These are phyloP conservation scores for Fraxinus latifolia DNA, from an alignment of 305 asterid species.

Conservation along the genomic window DNA sequence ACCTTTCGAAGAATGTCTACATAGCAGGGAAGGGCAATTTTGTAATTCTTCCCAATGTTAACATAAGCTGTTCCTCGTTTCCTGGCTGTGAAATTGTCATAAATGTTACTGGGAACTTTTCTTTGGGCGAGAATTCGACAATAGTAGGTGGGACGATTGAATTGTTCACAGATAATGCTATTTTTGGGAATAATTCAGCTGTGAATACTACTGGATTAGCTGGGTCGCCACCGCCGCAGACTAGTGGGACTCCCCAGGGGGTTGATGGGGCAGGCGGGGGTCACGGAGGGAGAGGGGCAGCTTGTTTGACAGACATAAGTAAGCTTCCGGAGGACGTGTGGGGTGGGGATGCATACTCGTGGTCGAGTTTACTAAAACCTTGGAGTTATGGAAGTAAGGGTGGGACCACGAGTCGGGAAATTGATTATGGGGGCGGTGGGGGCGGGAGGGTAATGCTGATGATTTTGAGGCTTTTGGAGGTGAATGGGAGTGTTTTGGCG, in stretches of 20 bases:
- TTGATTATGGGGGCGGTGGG: slow-evolving; percentile 95
- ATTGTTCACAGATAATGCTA: slow-evolving; percentile 61
- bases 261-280: slow-evolving; percentile 97
- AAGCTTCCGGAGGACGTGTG: slow-evolving; percentile 88
- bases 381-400: slow-evolving; percentile 92
- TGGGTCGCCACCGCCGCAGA: slow-evolving; percentile 80
- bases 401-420: slow-evolving; percentile 71
- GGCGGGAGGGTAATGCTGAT: slow-evolving; percentile 74
- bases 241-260: slow-evolving; percentile 93
- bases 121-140: slow-evolving; percentile 59
- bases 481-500: slow-evolving; percentile 81
- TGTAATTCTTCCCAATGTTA: slow-evolving; percentile 64
- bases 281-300: slow-evolving; percentile 95
- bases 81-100: slow-evolving; percentile 74
- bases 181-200: slow-evolving; percentile 57
- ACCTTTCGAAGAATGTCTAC: slow-evolving; percentile 65
- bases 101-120: slow-evolving; percentile 70
- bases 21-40: slow-evolving; percentile 86
- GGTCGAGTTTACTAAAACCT: slow-evolving; percentile 73
- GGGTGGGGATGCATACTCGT: slow-evolving; percentile 95
- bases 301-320: slow-evolving; percentile 61
- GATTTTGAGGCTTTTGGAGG: slow-evolving; percentile 52
- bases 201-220: slow-evolving; percentile 86
- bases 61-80: slow-evolving; percentile 58
- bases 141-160: slow-evolving; percentile 60